A percentile compares a stretch with the other conserved stretches of the same genome.
Evolutionary conservation across 2,329 filamentous ascomycete species (phyloP).

Genomic region (Aspergillus quadrilineatus): DNA sequence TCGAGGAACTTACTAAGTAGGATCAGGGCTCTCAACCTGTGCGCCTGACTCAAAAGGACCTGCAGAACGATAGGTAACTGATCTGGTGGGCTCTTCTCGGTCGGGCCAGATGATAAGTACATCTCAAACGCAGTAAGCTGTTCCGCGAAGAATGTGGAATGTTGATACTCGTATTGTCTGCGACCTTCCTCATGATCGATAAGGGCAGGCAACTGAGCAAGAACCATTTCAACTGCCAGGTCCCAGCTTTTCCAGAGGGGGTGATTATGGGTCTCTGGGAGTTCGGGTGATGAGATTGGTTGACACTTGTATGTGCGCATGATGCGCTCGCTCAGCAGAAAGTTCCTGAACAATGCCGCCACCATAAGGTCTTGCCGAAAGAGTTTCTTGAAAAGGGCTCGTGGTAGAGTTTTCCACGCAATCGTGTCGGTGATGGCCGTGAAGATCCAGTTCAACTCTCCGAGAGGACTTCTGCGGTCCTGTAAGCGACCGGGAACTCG

Average conservation of each 20-base stretch:
- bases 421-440: constrained; percentile 99
- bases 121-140: constrained; percentile 97
- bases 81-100: constrained; percentile 83
- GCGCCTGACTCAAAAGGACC: constrained; percentile 92
- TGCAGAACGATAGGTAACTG: constrained; percentile 95
- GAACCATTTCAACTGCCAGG: constrained; percentile 89
- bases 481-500: constrained; percentile 88
- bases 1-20: constrained; percentile 91
- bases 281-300: constrained; percentile 82
- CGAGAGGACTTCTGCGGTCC: constrained; percentile 87
- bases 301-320: constrained; percentile 97
- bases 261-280: constrained; percentile 95
- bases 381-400: constrained; percentile 90
- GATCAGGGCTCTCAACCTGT: constrained; percentile 85
- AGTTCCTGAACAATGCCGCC: constrained; percentile 95
- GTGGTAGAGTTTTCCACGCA: constrained; percentile 91
- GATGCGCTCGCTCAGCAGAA: constrained; percentile 87
- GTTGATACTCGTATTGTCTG: constrained; percentile 83
- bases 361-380: constrained; percentile 98
- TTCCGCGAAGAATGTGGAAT: constrained; percentile 94
- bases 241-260: constrained; percentile 98
- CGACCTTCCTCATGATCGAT: constrained; percentile 72
- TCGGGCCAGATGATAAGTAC: constrained; percentile 80
- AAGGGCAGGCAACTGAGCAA: constrained; percentile 82
- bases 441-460: constrained; percentile 98